Evolutionary conservation across 805 yeast species (phyloP).

Genomic region (Yarrowia sp.): DNA sequence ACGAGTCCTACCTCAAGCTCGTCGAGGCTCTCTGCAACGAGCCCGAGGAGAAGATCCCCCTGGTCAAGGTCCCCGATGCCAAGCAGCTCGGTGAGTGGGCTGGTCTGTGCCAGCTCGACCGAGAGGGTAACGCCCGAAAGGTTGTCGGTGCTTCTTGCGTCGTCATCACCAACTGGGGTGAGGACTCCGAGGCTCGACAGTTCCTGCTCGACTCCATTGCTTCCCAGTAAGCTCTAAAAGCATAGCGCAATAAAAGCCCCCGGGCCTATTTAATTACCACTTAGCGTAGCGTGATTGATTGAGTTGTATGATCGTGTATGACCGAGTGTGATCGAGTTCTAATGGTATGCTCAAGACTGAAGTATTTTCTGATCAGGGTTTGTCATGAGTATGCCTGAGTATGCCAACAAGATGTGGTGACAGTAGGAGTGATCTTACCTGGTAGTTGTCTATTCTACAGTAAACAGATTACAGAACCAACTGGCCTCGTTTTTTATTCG

Average conservation of each 20-base stretch:
- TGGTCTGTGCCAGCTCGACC: slow-evolving; percentile 98
- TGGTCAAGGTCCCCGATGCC: slow-evolving; percentile 99
- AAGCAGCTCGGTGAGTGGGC: slow-evolving; percentile 99
- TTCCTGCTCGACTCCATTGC: slow-evolving; percentile 94
- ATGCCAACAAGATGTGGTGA: too few species aligned
- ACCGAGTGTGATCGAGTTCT: too few species aligned
- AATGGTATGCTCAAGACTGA: too few species aligned
- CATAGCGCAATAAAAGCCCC: not conserved
- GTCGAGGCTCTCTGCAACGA: slow-evolving; percentile 99
- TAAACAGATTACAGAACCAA: too few species aligned
- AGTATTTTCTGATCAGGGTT: too few species aligned
- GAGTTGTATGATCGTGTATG: too few species aligned
- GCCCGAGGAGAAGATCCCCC: slow-evolving; percentile 93
- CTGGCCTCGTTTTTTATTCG: too few species aligned
- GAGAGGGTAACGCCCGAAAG: slow-evolving; percentile 99
- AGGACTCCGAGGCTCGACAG: slow-evolving; percentile 95
- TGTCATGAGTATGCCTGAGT: too few species aligned
- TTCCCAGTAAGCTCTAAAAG: slow-evolving; percentile 57
- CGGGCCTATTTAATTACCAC: not conserved
- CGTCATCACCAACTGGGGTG: slow-evolving; percentile 99
- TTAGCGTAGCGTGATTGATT: too few species aligned
- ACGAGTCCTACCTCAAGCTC: slow-evolving; percentile 92
- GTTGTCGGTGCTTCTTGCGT: slow-evolving; percentile 99
- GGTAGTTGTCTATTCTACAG: too few species aligned
- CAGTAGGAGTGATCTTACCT: too few species aligned